phyloP scores from a whole-genome alignment of 192 early-diverging fungal species.

The Rhizoclosmatium sp. region DNA sequence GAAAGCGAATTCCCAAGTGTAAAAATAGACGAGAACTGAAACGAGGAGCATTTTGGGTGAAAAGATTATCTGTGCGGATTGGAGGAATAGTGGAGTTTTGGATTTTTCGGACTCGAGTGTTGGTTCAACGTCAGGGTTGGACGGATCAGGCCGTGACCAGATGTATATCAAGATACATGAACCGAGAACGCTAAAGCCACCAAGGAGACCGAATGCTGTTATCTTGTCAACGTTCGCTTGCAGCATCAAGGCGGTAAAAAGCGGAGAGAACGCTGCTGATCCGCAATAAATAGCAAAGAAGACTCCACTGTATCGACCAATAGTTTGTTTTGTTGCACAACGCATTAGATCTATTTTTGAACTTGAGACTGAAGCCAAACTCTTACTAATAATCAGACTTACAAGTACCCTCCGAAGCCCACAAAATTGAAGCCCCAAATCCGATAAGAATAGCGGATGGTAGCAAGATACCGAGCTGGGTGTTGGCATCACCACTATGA shows the following conservation, averaged over 20 bases:
- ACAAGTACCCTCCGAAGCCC: conserved; percentile 28
- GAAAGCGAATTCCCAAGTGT: too few relatives aligned
- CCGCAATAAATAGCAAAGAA: conserved; percentile 5
- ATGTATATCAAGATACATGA: not conserved
- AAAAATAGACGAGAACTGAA: not conserved
- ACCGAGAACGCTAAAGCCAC: not conserved
- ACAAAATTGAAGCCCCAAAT: conserved; percentile 19
- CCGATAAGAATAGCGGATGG: conserved; percentile 18
- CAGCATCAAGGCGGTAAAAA: conserved; percentile 8
- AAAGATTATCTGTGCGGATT: not conserved
- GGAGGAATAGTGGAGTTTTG: conserved; percentile 2
- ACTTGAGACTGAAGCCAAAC: too few relatives aligned
- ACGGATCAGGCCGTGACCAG: not conserved
- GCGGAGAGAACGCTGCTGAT: not conserved
- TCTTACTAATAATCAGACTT: not conserved
- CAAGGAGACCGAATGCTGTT: not conserved
- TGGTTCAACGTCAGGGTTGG: too few relatives aligned
- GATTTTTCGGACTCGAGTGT: not conserved
- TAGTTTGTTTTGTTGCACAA: conserved; percentile 1
- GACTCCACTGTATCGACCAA: conserved; percentile 28
- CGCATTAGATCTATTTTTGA: not conserved
- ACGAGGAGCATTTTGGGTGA: conserved; percentile 4
- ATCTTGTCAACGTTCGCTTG: conserved; percentile 9
- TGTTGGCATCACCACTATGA: not conserved
- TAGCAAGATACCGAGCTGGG: conserved; percentile 18